These are phyloP conservation scores for Apophysomyces trapeziformis DNA, from an alignment of 371 early-diverging fungal species.

Conservation along the genomic window DNA sequence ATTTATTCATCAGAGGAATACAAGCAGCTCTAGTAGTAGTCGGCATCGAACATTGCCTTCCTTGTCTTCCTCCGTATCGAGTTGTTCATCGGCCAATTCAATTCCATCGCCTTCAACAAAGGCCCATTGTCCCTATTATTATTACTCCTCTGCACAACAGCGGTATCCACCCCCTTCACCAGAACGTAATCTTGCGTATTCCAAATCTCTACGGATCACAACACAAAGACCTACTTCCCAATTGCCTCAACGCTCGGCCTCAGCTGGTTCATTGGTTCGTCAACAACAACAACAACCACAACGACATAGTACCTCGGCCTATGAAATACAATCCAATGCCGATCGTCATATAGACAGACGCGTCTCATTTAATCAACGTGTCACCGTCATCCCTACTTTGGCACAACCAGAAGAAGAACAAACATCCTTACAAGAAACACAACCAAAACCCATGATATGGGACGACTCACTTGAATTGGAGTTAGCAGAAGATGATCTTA, in stretches of 20 bases:
- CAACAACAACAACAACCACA: conserved; percentile 23
- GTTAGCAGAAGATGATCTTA: conserved; percentile 5
- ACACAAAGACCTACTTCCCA: conserved; percentile 10
- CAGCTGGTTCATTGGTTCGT: conserved; percentile 23
- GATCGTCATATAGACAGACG: conserved; percentile 10
- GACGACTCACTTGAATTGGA: conserved; percentile 2
- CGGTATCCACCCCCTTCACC: conserved; percentile 5
- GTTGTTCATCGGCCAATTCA: conserved; percentile 20
- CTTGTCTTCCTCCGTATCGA: conserved; percentile 27
- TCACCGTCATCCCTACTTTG: conserved; percentile 12
- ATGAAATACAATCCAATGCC: neutral
- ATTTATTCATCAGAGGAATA: conserved; percentile 2
- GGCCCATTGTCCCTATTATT: conserved; percentile 13
- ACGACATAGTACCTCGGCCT: conserved; percentile 12
- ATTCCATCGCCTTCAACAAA: conserved; percentile 13
- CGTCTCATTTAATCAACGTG: conserved; percentile 18
- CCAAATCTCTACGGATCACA: neutral
- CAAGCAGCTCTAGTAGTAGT: conserved; percentile 3
- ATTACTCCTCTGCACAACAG: conserved; percentile 4
- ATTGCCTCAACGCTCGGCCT: conserved; percentile 23
- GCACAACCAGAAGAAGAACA: conserved; percentile 3
- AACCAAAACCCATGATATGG: neutral
- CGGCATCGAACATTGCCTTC: conserved; percentile 18
- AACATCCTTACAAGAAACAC: neutral
- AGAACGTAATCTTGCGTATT: conserved; percentile 6